Percentiles rank a stretch among this genome's conserved stretches.
phyloP scores from a whole-genome alignment of 2,329 filamentous ascomycete genomes.

The Calonectria pteridis region DNA sequence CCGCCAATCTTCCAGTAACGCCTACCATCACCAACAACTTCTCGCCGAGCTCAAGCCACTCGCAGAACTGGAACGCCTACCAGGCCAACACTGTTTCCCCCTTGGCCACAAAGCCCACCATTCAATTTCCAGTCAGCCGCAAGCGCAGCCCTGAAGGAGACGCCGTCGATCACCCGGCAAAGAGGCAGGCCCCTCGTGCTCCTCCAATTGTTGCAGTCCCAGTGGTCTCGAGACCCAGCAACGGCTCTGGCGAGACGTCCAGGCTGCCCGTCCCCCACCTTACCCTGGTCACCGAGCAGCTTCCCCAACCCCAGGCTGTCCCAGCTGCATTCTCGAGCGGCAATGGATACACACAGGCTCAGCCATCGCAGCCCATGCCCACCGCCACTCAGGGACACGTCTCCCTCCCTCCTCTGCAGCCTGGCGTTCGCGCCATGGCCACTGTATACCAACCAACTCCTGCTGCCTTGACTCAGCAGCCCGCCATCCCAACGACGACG shows the following conservation, averaged over 20 bases:
- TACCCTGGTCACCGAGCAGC: constrained; percentile 68
- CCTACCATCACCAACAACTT: constrained; percentile 51
- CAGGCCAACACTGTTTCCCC: constrained; percentile 60
- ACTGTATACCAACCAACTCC: constrained; percentile 76
- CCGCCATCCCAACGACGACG: constrained; percentile 42
- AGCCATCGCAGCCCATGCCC: constrained; percentile 47
- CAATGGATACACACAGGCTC: constrained; percentile 52
- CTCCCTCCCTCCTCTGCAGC: constrained; percentile 73
- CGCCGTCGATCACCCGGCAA: constrained; percentile 65
- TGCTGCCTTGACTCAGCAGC: constrained; percentile 54
- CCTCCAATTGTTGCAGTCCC: constrained; percentile 32
- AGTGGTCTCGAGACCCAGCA: constrained; percentile 36
- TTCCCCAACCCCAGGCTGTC: constrained; percentile 22
- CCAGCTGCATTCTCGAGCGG: constrained; percentile 50
- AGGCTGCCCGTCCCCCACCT: constrained; percentile 79
- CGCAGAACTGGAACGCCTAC: constrained; percentile 55
- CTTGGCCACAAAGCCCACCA: constrained; percentile 60
- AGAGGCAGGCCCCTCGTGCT: constrained; percentile 55
- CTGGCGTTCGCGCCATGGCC: constrained; percentile 78
- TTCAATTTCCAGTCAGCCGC: constrained; percentile 55
- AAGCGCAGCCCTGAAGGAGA: constrained; percentile 68
- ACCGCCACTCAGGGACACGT: constrained; percentile 50
- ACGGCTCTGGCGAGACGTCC: constrained; percentile 37
- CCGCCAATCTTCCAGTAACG: constrained; percentile 50
- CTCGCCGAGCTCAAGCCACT: constrained; percentile 55